These are phyloP conservation scores for Wakefieldia striispora DNA, from an alignment of 768 basidiomycete species.

Conservation along the genomic window DNA sequence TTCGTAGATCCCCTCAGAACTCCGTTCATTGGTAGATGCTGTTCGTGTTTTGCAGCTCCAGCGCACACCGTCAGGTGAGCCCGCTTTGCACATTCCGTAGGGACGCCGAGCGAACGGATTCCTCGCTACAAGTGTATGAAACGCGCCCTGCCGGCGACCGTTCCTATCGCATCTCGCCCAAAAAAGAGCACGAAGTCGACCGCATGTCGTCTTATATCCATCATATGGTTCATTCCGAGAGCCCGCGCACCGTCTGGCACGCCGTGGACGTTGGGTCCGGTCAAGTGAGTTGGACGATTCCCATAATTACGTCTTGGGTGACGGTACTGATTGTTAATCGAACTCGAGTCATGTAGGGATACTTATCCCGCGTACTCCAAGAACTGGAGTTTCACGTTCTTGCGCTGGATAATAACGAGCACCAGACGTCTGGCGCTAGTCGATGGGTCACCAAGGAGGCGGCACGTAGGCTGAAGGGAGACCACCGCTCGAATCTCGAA, in stretches of 20 bases:
- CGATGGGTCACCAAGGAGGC: slow-evolving; percentile 37
- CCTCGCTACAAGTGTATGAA: slow-evolving; percentile 7
- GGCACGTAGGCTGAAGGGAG: slow-evolving; percentile 15
- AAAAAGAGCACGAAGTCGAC: slow-evolving; percentile 70
- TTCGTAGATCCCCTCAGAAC: slow-evolving; percentile 23
- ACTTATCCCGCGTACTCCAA: slow-evolving; percentile 53
- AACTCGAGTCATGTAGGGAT: slow-evolving; percentile 41
- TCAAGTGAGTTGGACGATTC: slow-evolving; percentile 42
- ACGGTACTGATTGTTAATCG: background rate
- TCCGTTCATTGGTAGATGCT: slow-evolving; percentile 20
- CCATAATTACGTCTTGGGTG: background rate
- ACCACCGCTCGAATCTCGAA: slow-evolving; percentile 7
- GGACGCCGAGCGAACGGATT: background rate
- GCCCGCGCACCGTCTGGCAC: slow-evolving; percentile 32
- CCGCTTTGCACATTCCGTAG: background rate
- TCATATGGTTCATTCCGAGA: slow-evolving; percentile 30
- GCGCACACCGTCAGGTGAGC: slow-evolving; percentile 19
- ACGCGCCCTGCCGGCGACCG: slow-evolving; percentile 4
- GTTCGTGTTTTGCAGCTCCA: slow-evolving; percentile 27
- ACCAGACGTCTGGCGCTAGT: slow-evolving; percentile 58
- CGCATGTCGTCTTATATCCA: slow-evolving; percentile 59
- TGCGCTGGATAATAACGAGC: slow-evolving; percentile 61
- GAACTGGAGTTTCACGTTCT: slow-evolving; percentile 47
- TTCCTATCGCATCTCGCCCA: slow-evolving; percentile 63
- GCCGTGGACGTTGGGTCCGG: slow-evolving; percentile 76